Evolutionary conservation across 2,329 filamentous ascomycete genomes (phyloP), one percentile per base, ranked within the genome.

Genomic region (Xylariaceae sp.): DNA sequence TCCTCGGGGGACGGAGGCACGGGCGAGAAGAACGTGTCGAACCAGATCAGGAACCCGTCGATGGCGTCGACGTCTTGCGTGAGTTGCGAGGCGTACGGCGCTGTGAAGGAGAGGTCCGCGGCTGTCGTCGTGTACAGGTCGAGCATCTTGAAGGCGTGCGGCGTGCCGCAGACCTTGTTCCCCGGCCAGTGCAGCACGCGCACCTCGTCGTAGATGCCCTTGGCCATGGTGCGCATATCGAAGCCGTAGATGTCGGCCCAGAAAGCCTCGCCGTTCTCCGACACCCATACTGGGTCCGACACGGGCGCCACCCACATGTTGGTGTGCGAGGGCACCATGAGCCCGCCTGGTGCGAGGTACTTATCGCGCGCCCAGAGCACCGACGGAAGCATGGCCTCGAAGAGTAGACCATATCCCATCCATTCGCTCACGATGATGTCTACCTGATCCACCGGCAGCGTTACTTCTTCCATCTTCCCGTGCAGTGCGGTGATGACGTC

Each of bases 361-460:
- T 85, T 87, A 75, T 98, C 93, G 60, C 93, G 84, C 39, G 94
- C 94, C 70, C 87, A 94, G 47, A 98, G 82, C 19, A 98, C 91
- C 45, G 91, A 96, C 63, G 95, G 92, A 24, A 98, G 86, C 93
- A 98, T 98, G 53, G 92, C 92, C 76, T 98, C 93, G 74, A 96
- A 98, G 5, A 97, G 82, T 16, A 97, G 82, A 63, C 88, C 91
- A 73, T 98, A 98, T 26, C 93, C 93, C 93, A 98, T 98, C 93
- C 93, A 98, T 74, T 98, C 93, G 58, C 91, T 96, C 59, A 98
- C 88, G 71, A 98, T 96, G 69, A 98, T 89, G 75, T 98, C 94
- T 41, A 97, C 93, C 69, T 93, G 80, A 51, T 86, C 80, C 6
- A 94, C 88, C 1, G 90, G 92, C 19, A 92, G 82, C 54, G 76